Evolutionary conservation across 208 protist species (phyloP), one percentile per base, ranked within the genome.

Genomic region (Wallacemonas collosoma): DNA sequence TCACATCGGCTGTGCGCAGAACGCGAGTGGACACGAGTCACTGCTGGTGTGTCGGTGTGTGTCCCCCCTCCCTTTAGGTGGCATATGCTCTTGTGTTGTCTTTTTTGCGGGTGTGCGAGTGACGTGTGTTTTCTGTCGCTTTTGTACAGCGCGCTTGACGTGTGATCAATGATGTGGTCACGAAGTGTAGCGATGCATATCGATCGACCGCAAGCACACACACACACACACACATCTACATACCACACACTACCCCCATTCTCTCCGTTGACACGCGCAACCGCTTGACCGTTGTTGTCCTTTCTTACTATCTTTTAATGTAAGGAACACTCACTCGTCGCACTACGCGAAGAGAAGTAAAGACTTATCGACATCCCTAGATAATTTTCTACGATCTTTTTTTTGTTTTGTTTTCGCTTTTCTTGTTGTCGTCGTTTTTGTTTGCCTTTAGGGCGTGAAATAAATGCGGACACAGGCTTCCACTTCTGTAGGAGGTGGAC

Each of bases 351-450:
- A 26, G 26, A 26, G 26, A 26, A 26, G 0, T 26, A 26, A 26
- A 26, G 26, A 26, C 26, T 26, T 26, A 26, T 26, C 26, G 26
- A 26, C 26, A 50, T 41, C 26, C 67, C 76, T 64, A 68, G 60
- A 70, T 36, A 38, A 26, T 68, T 41, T 41, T 1, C 40, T 1
- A 58, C 15, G 61, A 50, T n/a, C 36, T 71, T 51, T 71, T 73
- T 56, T 38, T 76, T 73, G n/a, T 41, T 66, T 57, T 50, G 17
- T 62, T 67, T 15, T 45, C 45, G 15, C 54, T 51, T 57, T 64
- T 50, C 68, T 74, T 65, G 15, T 48, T 69, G 55, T 57, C 58
- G 26, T 26, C 26, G 26, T 26, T 26, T 0, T 26, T 26, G 26
- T 26, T 26, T 26, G 26, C 26, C 26, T 26, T 26, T 26, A 26